phyloP scores from a whole-genome alignment of 116 monocot species.

The Papilionanthe hybrid region DNA sequence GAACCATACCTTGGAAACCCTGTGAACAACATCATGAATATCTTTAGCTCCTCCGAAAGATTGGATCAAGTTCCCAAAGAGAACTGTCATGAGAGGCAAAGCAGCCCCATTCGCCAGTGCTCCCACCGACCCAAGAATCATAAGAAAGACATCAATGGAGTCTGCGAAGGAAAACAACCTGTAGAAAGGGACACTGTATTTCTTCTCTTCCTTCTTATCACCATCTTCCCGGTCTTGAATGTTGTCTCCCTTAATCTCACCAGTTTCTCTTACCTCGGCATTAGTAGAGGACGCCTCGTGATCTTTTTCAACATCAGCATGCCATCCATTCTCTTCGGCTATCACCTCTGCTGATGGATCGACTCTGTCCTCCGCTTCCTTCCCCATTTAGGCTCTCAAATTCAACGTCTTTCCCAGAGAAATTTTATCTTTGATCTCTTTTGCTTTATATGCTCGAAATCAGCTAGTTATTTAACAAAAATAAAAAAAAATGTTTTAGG shows the following conservation, averaged over 20 bases:
- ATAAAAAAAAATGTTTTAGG: too few species aligned
- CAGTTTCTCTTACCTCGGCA: not conserved
- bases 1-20: slow-evolving; percentile 37
- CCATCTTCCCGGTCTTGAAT: not conserved
- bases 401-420: too few species aligned
- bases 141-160: slow-evolving; percentile 24
- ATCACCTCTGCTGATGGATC: not conserved
- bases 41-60: slow-evolving; percentile 29
- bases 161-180: slow-evolving; percentile 40
- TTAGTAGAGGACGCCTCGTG: slow-evolving; percentile 3
- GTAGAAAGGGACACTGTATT: slow-evolving; percentile 25
- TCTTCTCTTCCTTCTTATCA: slow-evolving; percentile 16
- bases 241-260: not conserved
- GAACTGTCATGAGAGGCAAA: slow-evolving; percentile 30
- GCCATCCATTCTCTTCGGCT: not conserved
- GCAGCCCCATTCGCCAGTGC: slow-evolving; percentile 34
- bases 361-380: not conserved
- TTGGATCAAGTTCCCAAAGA: slow-evolving; percentile 35
- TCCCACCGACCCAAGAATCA: slow-evolving; percentile 24
- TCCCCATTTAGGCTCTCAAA: not conserved
- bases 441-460: too few species aligned
- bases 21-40: slow-evolving; percentile 18
- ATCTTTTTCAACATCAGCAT: not conserved
- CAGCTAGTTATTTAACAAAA: too few species aligned
- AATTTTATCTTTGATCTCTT: too few species aligned